phyloP scores from a whole-genome alignment of 2,329 filamentous ascomycete species.

The Aspergillus japonicus region DNA sequence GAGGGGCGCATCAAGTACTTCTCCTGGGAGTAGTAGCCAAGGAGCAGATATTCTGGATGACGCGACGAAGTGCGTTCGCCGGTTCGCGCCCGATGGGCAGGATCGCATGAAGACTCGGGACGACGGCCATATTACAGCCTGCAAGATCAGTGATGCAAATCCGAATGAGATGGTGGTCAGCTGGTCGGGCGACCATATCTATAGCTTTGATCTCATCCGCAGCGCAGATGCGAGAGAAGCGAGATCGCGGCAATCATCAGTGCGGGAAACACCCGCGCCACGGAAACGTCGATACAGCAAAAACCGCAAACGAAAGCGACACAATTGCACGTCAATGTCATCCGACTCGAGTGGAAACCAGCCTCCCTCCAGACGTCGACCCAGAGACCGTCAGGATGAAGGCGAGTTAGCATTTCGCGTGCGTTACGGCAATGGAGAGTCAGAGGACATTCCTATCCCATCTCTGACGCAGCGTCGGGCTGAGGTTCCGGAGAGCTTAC shows the following conservation, averaged over 20 bases:
- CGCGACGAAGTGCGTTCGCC: slow-evolving; percentile 64
- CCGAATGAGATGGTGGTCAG: slow-evolving; percentile 68
- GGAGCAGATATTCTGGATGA: slow-evolving; percentile 57
- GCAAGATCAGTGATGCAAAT: slow-evolving; percentile 68
- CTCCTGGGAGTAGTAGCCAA: slow-evolving; percentile 44
- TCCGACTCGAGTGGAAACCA: slow-evolving; percentile 45
- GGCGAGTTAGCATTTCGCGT: slow-evolving; percentile 55
- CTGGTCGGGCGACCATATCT: slow-evolving; percentile 67
- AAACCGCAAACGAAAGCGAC: slow-evolving; percentile 59
- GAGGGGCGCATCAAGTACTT: slow-evolving; percentile 46
- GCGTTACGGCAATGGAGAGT: slow-evolving; percentile 60
- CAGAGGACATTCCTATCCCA: slow-evolving; percentile 56
- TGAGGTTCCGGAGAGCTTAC: slow-evolving; percentile 33
- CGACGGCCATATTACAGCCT: slow-evolving; percentile 66
- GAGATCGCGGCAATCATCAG: slow-evolving; percentile 26
- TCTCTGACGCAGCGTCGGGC: slow-evolving; percentile 25
- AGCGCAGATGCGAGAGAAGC: slow-evolving; percentile 55
- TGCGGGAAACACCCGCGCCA: slow-evolving; percentile 26
- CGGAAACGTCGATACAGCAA: slow-evolving; percentile 36
- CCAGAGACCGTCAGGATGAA: slow-evolving; percentile 38
- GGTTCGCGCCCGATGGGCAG: slow-evolving; percentile 64
- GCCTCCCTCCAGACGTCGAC: slow-evolving; percentile 51
- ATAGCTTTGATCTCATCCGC: slow-evolving; percentile 63
- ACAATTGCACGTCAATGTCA: slow-evolving; percentile 46
- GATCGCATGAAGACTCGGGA: slow-evolving; percentile 47